Base-by-base conservation (phyloP, 257 asterid genomes). In the Solanum pinnatisectum region DNA sequence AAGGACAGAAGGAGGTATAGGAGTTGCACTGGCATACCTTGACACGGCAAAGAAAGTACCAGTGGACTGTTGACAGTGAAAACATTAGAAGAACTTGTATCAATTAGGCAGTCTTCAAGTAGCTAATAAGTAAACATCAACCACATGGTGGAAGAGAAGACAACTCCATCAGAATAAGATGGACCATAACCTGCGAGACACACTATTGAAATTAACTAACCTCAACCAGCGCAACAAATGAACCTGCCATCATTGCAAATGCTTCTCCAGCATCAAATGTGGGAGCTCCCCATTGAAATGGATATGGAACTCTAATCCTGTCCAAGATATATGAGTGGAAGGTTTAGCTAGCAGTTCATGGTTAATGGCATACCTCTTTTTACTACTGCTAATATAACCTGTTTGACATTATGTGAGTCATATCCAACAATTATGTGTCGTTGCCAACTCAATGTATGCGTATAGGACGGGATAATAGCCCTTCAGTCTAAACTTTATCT, bases 251-350 rank as follows among this genome's bases (percentile, higher is more conserved):
- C 99, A 97, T 97, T 87, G 99, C 99, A 71, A 97, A 97, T 52
- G 98, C 91, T 92, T 95, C 99, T 83, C 99, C 99, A 23, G 96
- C 99, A 90, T 95, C 37, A 88, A 97, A 97, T 68, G 95, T 92
- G 10, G 99, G 99, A 86, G 99, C 94, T 60, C 99, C 99, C 98
- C 99, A 96, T 88, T 97, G 99, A 88, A 97, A 97, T 8, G 99
- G 99, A 86, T 94, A 97, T 0, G 99, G 99, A 44, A 96, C 94
- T 89, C 98, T 94, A 83, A 96, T 96, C 99, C 99, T 95, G 95
- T 67, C 89, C 74, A 81, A 65, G 44, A 46, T 30, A 82, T 20
- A 82, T 20, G 42, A 32, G 32, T 82, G 25, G 44, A 82, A 82
- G 4, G 70, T 49, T 82, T 32, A 82, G 11, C 22, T 16, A 16